Percentiles rank a stretch among this genome's conserved stretches.
Conservation (phyloP, 176 grass and related monocot genomes). For the Triticum timopheevii region DNA sequence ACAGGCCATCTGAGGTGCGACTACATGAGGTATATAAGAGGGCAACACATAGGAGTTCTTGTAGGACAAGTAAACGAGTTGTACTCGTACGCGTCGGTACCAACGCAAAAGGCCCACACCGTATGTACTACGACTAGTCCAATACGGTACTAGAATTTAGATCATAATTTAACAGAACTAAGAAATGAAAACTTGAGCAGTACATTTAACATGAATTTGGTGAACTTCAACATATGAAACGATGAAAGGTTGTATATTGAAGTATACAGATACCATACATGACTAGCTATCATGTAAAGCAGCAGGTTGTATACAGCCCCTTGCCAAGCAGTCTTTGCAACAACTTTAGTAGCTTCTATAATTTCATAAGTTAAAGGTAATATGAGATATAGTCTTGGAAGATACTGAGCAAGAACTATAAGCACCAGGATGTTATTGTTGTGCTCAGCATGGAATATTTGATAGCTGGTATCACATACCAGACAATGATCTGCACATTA, state of each 20-base stretch:
- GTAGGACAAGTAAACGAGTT: too few relatives aligned
- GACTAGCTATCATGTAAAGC: conserved; percentile 94
- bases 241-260: neutral
- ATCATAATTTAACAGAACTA: too few relatives aligned
- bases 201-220: neutral
- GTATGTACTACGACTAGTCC: too few relatives aligned
- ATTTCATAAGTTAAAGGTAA: conserved; percentile 91
- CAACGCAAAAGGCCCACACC: too few relatives aligned
- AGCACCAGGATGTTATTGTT: conserved; percentile 86
- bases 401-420: conserved; percentile 85
- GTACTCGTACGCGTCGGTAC: too few relatives aligned
- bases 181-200: neutral
- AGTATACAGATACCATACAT: conserved; percentile 50
- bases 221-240: neutral
- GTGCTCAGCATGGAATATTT: conserved; percentile 70
- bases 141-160: too few relatives aligned
- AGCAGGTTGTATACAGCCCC: conserved; percentile 86
- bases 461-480: conserved; percentile 83
- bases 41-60: too few relatives aligned
- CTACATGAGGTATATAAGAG: too few relatives aligned
- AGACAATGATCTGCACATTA: conserved; percentile 78
- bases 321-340: conserved; percentile 86
- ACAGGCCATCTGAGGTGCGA: too few relatives aligned
- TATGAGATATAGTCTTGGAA: conserved; percentile 98
- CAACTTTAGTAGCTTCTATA: conserved; percentile 72